Percentiles rank a stretch among this genome's conserved stretches.
Evolutionary conservation across 2,329 filamentous ascomycete genomes (phyloP).

Genomic region (Verticillium alfalfae): DNA sequence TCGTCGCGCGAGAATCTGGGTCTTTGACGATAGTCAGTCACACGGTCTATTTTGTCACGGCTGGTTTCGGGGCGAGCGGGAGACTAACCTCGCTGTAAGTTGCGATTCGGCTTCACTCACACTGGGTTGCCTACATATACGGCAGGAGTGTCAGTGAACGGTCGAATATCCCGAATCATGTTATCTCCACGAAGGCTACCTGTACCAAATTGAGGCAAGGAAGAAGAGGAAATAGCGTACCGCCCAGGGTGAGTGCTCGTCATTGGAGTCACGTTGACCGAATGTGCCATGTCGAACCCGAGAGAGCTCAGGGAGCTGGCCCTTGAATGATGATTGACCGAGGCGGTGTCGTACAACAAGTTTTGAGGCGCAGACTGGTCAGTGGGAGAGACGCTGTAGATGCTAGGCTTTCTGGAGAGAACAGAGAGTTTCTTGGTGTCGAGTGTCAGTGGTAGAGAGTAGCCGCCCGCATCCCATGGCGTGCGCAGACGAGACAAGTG

Average conservation of each 20-base stretch:
- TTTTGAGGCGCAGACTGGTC: conserved; percentile 13
- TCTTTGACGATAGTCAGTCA: conserved; percentile 12
- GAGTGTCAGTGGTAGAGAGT: conserved; percentile 36
- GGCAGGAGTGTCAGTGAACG: neutral
- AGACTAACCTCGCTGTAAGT: conserved; percentile 12
- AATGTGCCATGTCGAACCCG: conserved; percentile 13
- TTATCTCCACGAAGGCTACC: too few species aligned
- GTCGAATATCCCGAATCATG: neutral
- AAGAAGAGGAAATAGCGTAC: conserved; percentile 11
- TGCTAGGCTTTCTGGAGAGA: conserved; percentile 11
- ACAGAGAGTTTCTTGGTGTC: conserved; percentile 26
- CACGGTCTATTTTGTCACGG: neutral
- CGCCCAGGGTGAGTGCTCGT: conserved; percentile 15
- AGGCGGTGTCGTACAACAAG: conserved; percentile 16
- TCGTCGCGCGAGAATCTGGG: conserved; percentile 11
- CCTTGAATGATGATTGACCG: conserved; percentile 19
- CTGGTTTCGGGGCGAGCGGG: too few species aligned
- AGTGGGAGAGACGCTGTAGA: conserved; percentile 14
- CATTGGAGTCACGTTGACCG: conserved; percentile 13
- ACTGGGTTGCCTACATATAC: neutral
- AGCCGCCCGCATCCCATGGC: conserved; percentile 47
- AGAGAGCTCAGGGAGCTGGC: conserved; percentile 24
- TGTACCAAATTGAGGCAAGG: neutral
- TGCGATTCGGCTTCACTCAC: conserved; percentile 10
- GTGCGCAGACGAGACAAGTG: conserved; percentile 26